Base-by-base conservation (phyloP, 2,329 filamentous ascomycete genomes). In the Colletotrichum sp. region DNA sequence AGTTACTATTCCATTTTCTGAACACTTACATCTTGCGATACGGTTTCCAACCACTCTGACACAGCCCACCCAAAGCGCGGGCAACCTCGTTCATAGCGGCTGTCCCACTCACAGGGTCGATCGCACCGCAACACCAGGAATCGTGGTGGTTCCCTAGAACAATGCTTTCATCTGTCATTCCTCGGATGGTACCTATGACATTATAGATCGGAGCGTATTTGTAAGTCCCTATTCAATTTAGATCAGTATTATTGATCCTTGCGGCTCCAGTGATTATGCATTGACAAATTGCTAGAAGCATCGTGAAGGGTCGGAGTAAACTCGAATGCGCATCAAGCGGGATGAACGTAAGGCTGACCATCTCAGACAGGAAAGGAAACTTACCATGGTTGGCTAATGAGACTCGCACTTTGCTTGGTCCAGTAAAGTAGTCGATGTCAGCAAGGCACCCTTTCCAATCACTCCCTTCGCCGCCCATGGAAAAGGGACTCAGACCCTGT, bases 1-100 rank as follows among this genome's bases (percentile, higher is more conserved):
- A 52, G 2, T 0, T 21, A 3, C 2, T 4, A 52, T 52, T 52
- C 43, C n/a, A 52, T 1, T 48, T 0, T 21, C 6, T 21, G 10
- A 21, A 7, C 3, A 28, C 55, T 28, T 28, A 58, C 55, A 58
- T 58, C 55, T 28, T 58, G 10, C 55, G 55, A 28, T 58, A 28
- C 5, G 55, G 55, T 28, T 10, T 58, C 55, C 55, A 58, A 28
- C 55, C 55, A 4, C 55, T 58, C 26, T 58, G 55, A 7, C 55
- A 58, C 8, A 58, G 16, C 8, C 0, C 26, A 1, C 55, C 55
- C 21, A 58, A 18, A 58, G 55, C 55, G 24, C 55, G 55, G 16
- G 55, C 55, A 1, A 28, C 55, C 24, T 58, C 55, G 4, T 58
- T 58, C 55, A 58, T 58, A 28, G 55, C 55, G 6, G 55, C 24